phyloP scores from a whole-genome alignment of 257 asterid species.

The Plantago ovata region DNA sequence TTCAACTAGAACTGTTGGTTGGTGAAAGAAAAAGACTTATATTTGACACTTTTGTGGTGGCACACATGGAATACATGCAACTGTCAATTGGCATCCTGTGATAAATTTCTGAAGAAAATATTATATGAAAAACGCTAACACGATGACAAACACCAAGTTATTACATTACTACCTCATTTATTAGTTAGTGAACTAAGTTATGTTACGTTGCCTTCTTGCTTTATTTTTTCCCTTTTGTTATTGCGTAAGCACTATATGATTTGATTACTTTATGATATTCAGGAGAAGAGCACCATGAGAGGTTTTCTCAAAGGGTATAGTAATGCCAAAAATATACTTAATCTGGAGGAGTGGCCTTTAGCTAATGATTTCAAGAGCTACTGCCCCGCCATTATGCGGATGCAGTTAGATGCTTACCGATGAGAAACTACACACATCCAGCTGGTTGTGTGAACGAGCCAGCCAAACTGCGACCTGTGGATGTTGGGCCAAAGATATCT shows the following conservation, averaged over 20 bases:
- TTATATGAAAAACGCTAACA: no score
- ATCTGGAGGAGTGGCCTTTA: background rate
- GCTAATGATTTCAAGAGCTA: background rate
- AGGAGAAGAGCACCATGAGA: background rate
- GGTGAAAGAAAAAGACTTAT: no score
- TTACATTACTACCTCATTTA: no score
- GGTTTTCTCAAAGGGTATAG: background rate
- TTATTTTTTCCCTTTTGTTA: background rate
- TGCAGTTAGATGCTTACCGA: background rate
- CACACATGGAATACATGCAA: no score
- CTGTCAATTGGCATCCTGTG: no score
- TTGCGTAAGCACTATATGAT: background rate
- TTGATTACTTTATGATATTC: conserved; percentile 4
- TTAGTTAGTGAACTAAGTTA: background rate
- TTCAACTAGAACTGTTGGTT: no score
- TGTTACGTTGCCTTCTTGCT: no score
- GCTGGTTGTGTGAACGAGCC: background rate
- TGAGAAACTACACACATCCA: background rate
- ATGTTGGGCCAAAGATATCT: no score
- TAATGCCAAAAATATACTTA: background rate
- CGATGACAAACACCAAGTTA: no score
- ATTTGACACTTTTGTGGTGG: no score
- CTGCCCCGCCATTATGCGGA: background rate
- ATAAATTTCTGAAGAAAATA: no score
- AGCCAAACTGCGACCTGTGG: no score